Evolutionary conservation across 2,329 filamentous ascomycete genomes (phyloP).

Genomic region (Calonectria henricotiae): DNA sequence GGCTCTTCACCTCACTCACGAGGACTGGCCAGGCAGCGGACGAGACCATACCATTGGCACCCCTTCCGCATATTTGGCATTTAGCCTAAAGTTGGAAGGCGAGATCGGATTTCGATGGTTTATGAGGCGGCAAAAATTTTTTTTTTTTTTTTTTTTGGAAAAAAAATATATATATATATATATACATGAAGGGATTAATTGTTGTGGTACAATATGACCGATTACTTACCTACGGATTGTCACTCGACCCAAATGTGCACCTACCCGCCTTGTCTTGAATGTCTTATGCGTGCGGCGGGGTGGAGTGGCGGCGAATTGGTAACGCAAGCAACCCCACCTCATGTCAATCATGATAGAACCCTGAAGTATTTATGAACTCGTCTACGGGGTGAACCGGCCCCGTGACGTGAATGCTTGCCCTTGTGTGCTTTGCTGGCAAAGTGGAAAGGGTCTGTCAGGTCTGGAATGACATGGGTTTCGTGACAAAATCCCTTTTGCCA

Average conservation of each 20-base stretch:
- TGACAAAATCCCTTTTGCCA: background rate
- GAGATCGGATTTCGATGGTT: background rate
- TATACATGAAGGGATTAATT: constrained; percentile 8
- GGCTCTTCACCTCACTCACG: constrained; percentile 42
- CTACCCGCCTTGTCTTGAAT: background rate
- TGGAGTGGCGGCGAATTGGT: constrained; percentile 23
- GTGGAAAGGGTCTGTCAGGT: too few species aligned
- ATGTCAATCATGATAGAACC: constrained; percentile 22
- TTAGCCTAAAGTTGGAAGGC: constrained; percentile 47
- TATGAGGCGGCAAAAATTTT: too few species aligned
- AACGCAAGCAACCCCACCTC: constrained; percentile 19
- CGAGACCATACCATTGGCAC: constrained; percentile 42
- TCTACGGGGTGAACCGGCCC: background rate
- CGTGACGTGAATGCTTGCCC: constrained; percentile 1
- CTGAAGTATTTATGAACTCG: background rate
- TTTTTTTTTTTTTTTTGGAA: background rate
- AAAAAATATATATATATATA: constrained; percentile 8
- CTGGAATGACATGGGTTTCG: background rate
- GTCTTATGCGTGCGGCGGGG: constrained; percentile 8
- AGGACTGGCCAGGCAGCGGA: constrained; percentile 32
- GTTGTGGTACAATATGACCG: background rate
- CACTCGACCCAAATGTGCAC: background rate
- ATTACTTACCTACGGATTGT: too few species aligned
- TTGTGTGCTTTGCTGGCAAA: constrained; percentile 6
- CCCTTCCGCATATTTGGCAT: constrained; percentile 39